Conservation (phyloP, 2,329 filamentous ascomycete species). For the Neophaeococcomyces aloes region DNA sequence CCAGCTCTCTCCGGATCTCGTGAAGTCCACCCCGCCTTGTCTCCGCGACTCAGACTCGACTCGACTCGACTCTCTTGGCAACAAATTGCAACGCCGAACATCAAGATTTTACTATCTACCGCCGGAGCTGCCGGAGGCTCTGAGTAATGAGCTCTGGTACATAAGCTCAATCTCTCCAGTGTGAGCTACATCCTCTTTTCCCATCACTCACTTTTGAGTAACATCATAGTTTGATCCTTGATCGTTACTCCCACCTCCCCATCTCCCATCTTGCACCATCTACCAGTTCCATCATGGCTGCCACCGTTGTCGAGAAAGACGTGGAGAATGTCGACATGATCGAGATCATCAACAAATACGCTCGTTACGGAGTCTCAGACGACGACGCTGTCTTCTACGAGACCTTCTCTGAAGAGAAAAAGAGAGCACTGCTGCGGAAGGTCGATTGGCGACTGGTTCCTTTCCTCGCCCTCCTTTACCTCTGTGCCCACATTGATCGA, state of each 20-base stretch:
- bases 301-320: constrained; percentile 4
- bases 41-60: no score
- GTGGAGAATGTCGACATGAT: constrained; percentile 7
- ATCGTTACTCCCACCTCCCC: not conserved
- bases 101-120: no score
- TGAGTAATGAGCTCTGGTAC: no score
- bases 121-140: no score
- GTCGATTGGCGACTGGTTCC: constrained; percentile 36
- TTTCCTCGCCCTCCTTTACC: constrained; percentile 34
- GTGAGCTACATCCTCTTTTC: no score
- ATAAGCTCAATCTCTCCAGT: no score
- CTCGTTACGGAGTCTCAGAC: constrained; percentile 1
- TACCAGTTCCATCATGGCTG: not conserved
- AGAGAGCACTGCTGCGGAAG: constrained; percentile 29
- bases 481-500: constrained; percentile 12
- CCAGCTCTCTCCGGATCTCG: no score
- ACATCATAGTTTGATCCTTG: not conserved
- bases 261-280: not conserved
- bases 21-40: no score
- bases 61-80: no score
- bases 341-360: constrained; percentile 4
- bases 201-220: not conserved
- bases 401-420: not conserved
- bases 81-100: no score
- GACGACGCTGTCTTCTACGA: constrained; percentile 5